These are phyloP conservation scores for Paramecium tetraurelia DNA, from an alignment of 73 alveolate species.

Conservation along the genomic window DNA sequence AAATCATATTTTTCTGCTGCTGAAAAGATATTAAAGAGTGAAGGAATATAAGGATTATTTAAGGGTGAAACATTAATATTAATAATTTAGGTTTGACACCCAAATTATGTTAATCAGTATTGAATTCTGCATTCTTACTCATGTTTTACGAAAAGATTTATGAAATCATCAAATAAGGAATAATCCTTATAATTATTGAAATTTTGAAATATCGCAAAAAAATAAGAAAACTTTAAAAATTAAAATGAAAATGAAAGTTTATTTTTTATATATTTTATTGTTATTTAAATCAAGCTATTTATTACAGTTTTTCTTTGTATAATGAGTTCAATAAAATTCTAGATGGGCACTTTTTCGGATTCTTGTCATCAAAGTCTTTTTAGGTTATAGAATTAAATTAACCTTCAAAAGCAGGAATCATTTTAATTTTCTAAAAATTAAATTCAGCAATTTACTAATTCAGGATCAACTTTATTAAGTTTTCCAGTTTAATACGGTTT, in stretches of 20 bases:
- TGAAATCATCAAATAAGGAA: background rate
- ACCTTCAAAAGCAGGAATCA: background rate
- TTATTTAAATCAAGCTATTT: background rate
- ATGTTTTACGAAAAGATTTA: constrained; percentile 46
- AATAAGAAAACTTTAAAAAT: background rate
- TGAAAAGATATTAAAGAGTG: background rate
- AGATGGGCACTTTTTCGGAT: constrained; percentile 46
- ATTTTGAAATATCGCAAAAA: background rate
- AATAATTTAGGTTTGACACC: background rate
- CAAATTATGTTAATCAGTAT: constrained; percentile 2
- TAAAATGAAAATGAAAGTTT: background rate
- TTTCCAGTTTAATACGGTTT: constrained; percentile 11
- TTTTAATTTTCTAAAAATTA: background rate
- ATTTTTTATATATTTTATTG: background rate
- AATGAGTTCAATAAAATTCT: background rate
- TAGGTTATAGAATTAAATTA: background rate
- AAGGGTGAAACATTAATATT: background rate
- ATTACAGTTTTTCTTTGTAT: background rate
- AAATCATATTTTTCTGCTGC: background rate
- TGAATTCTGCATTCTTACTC: constrained; percentile 49
- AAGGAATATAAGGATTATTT: constrained; percentile 52
- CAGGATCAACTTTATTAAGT: background rate
- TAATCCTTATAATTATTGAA: background rate
- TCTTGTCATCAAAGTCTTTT: constrained; percentile 14
- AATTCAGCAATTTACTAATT: background rate